A percentile compares a stretch with the other conserved stretches of the same genome.
phyloP scores from a whole-genome alignment of 2,329 filamentous ascomycete species.

The Microcera coccophila region DNA sequence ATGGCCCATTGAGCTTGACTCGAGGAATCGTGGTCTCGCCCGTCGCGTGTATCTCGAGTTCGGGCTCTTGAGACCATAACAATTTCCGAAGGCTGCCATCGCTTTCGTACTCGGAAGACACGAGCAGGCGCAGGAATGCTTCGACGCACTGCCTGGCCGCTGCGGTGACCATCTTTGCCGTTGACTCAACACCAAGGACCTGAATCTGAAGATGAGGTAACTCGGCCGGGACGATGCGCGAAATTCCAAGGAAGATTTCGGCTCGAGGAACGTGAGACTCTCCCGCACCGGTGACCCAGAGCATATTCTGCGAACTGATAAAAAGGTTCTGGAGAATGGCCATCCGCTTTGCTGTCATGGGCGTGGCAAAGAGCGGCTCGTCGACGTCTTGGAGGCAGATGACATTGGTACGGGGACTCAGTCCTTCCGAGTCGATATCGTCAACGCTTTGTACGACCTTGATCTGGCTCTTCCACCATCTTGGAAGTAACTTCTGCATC shows the following conservation, averaged over 20 bases:
- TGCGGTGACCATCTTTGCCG: too few relatives aligned
- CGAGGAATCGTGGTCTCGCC: too few relatives aligned
- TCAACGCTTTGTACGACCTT: slow-evolving; percentile 3
- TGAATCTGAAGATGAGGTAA: too few relatives aligned
- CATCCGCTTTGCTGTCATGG: slow-evolving; percentile 6
- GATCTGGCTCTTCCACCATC: slow-evolving; percentile 7
- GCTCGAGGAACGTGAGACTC: slow-evolving; percentile 6
- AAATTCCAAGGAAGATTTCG: slow-evolving; percentile 9
- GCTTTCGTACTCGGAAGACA: too few relatives aligned
- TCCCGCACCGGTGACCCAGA: slow-evolving; percentile 10
- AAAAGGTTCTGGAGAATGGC: slow-evolving; percentile 6
- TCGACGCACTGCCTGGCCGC: too few relatives aligned
- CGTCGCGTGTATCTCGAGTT: too few relatives aligned
- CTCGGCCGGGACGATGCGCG: too few relatives aligned
- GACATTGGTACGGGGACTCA: slow-evolving; percentile 5
- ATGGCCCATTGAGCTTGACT: too few relatives aligned
- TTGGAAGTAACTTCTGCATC: slow-evolving; percentile 7
- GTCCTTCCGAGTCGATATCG: slow-evolving; percentile 2
- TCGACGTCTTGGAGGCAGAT: slow-evolving; percentile 10
- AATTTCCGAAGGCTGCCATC: too few relatives aligned
- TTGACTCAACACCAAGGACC: too few relatives aligned
- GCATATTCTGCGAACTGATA: slow-evolving; percentile 5
- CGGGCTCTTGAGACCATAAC: too few relatives aligned
- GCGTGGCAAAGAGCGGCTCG: slow-evolving; percentile 8
- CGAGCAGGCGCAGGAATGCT: too few relatives aligned